A percentile compares a stretch with the other conserved stretches of the same genome.
Evolutionary conservation across 257 asterid genomes (phyloP).

Genomic region (Nicotiana sylvestris): DNA sequence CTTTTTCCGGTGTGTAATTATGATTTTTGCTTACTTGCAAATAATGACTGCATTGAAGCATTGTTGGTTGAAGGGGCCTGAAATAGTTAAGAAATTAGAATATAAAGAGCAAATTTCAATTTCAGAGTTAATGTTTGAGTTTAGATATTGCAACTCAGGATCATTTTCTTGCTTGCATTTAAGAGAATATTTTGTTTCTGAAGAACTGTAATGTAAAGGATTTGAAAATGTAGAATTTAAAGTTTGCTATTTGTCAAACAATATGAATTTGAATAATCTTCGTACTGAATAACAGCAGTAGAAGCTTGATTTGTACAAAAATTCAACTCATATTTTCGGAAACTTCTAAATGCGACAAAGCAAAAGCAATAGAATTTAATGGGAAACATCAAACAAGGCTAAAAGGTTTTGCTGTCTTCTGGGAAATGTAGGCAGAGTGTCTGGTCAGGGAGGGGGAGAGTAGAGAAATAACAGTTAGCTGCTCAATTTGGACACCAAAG

Average conservation of each 20-base stretch:
- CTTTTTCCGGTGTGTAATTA: background rate
- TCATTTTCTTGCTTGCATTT: background rate
- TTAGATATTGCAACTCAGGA: constrained; percentile 1
- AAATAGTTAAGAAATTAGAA: background rate
- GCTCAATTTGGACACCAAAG: background rate
- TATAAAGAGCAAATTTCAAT: background rate
- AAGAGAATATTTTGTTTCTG: background rate
- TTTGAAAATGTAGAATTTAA: background rate
- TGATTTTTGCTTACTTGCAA: background rate
- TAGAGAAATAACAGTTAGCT: background rate
- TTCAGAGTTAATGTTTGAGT: background rate
- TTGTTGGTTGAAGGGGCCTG: background rate
- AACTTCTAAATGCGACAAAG: background rate
- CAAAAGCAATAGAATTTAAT: background rate
- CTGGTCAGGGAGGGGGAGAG: background rate
- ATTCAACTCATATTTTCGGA: background rate
- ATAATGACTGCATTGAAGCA: background rate
- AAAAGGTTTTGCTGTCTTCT: background rate
- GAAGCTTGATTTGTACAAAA: background rate
- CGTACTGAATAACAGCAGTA: background rate
- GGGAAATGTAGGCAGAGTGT: background rate
- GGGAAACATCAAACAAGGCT: background rate
- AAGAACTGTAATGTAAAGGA: background rate
- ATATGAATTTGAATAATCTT: background rate
- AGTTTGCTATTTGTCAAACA: background rate